These are phyloP conservation scores for Tephrocybe rancida DNA, from an alignment of 768 basidiomycete genomes.

Conservation along the genomic window DNA sequence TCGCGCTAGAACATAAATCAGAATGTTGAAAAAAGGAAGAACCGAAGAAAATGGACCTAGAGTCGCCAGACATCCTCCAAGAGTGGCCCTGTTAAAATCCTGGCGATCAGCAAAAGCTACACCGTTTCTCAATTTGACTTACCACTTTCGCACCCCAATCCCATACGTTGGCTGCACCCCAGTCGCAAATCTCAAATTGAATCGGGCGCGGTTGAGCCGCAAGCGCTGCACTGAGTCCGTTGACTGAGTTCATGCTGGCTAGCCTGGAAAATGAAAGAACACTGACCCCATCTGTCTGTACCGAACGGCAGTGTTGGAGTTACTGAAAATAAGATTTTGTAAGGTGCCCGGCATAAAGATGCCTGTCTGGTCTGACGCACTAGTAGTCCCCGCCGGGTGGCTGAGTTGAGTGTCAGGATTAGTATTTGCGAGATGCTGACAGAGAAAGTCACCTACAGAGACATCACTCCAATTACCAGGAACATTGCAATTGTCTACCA, in stretches of 20 bases:
- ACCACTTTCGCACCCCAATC: slow-evolving; percentile 60
- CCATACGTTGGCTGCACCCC: slow-evolving; percentile 59
- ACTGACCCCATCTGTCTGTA: slow-evolving; percentile 58
- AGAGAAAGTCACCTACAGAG: slow-evolving; percentile 26
- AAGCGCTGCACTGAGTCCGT: slow-evolving; percentile 40
- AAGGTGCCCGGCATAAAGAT: neutral
- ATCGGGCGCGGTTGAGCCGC: slow-evolving; percentile 45
- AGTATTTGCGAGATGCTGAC: neutral
- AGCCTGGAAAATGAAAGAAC: neutral
- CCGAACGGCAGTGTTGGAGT: slow-evolving; percentile 59
- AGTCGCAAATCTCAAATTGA: slow-evolving; percentile 53
- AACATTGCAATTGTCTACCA: slow-evolving; percentile 55
- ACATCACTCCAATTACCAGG: slow-evolving; percentile 52
- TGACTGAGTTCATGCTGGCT: neutral
- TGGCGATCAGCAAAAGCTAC: neutral
- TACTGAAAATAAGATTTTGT: slow-evolving; percentile 27
- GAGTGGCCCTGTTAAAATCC: slow-evolving; percentile 46
- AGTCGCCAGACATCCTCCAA: slow-evolving; percentile 55
- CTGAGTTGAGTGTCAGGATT: slow-evolving; percentile 19
- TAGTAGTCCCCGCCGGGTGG: slow-evolving; percentile 48
- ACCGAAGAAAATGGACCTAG: slow-evolving; percentile 27
- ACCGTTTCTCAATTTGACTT: slow-evolving; percentile 12
- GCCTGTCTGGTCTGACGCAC: slow-evolving; percentile 30
- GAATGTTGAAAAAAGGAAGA: neutral
- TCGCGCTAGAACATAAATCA: slow-evolving; percentile 28